These are phyloP conservation scores for Fusarium sp. DNA, from an alignment of 2,329 filamentous ascomycete species.

Conservation along the genomic window DNA sequence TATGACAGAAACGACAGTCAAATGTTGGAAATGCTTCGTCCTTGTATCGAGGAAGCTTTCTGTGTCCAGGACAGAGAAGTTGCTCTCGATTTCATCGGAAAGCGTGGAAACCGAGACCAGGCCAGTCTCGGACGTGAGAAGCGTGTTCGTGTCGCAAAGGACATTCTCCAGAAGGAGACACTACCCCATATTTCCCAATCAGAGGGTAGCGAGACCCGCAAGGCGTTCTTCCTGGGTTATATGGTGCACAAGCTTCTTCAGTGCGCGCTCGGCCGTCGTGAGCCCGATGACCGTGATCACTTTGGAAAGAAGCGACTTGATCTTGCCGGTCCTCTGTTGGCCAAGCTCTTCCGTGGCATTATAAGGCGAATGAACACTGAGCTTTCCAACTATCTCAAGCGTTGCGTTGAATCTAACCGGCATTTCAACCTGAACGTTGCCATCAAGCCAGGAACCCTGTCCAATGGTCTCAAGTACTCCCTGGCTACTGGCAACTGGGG, in stretches of 20 bases:
- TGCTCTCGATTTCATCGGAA: constrained; percentile 94
- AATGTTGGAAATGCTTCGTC: constrained; percentile 97
- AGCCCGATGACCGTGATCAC: constrained; percentile 97
- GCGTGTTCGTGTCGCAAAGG: constrained; percentile 90
- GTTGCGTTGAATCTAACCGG: constrained; percentile 87
- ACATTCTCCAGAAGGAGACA: constrained; percentile 97
- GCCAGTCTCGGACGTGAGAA: constrained; percentile 80
- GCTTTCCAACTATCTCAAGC: constrained; percentile 88
- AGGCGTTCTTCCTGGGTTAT: constrained; percentile 98
- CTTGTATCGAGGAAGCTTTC: constrained; percentile 96
- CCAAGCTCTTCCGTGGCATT: constrained; percentile 94
- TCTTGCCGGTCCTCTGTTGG: constrained; percentile 90
- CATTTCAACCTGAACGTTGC: constrained; percentile 93
- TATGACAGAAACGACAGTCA: constrained; percentile 95
- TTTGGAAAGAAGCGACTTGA: constrained; percentile 99
- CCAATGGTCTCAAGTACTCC: constrained; percentile 95
- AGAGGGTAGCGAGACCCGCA: constrained; percentile 93
- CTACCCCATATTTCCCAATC: constrained; percentile 95
- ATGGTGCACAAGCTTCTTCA: constrained; percentile 98
- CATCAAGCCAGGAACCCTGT: constrained; percentile 90
- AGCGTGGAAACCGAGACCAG: constrained; percentile 76
- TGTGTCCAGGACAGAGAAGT: constrained; percentile 95
- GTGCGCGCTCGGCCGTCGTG: constrained; percentile 89
- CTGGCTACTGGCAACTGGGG: constrained; percentile 99
- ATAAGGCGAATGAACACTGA: constrained; percentile 93